Conservation (phyloP, 352 stramenopile species). For the Globisporangium sylvaticum region DNA sequence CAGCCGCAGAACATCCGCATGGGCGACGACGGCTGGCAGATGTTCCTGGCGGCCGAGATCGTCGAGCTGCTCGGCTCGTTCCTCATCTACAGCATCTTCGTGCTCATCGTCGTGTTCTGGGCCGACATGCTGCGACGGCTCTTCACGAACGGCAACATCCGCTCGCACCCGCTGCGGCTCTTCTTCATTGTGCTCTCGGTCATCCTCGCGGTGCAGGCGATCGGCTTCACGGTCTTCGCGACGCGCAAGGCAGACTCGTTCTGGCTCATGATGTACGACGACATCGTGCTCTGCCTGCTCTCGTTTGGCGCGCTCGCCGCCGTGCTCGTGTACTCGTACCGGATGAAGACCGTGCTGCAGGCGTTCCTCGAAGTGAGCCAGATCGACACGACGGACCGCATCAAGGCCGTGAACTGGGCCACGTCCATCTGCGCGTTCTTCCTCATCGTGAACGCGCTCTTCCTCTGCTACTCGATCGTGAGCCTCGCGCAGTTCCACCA, state of each 20-base stretch:
- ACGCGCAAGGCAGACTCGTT: conserved; percentile 85
- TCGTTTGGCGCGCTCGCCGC: conserved; percentile 87
- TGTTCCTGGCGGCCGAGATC: conserved; percentile 83
- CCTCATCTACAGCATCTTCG: conserved; percentile 96
- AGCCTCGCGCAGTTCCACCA: conserved; percentile 86
- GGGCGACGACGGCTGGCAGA: conserved; percentile 55
- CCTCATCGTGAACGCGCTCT: conserved; percentile 89
- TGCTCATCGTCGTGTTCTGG: conserved; percentile 97
- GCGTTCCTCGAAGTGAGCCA: conserved; percentile 95
- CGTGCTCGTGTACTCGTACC: conserved; percentile 93
- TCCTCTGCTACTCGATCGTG: conserved; percentile 84
- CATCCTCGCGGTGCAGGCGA: conserved; percentile 65
- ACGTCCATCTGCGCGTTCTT: conserved; percentile 94
- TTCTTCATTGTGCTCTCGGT: conserved; percentile 84
- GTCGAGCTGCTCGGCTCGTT: conserved; percentile 90
- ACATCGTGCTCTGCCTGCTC: conserved; percentile 84
- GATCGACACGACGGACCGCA: conserved; percentile 94
- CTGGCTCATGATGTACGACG: conserved; percentile 94
- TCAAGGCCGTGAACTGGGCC: conserved; percentile 94
- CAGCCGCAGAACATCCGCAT: conserved; percentile 54
- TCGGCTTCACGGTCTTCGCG: conserved; percentile 88
- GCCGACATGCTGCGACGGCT: conserved; percentile 95
- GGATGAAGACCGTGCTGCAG: conserved; percentile 94
- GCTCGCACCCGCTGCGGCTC: conserved; percentile 81
- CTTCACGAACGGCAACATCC: conserved; percentile 68